Conservation (phyloP, 352 stramenopile genomes). For the Globisporangium yorkense region DNA sequence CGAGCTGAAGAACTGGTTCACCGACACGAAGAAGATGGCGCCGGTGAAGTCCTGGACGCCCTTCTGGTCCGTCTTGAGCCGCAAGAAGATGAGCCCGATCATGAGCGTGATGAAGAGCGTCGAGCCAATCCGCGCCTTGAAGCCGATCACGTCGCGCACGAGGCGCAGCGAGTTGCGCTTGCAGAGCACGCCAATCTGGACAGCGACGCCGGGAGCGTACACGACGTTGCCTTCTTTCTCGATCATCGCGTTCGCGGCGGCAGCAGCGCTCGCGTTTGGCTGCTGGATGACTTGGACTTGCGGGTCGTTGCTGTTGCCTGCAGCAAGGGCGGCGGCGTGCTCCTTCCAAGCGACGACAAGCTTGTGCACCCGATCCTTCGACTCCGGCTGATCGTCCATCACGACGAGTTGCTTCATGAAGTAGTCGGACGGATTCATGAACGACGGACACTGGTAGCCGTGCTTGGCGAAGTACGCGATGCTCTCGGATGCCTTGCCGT, state of each 20-base stretch:
- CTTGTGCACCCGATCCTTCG: slow-evolving; percentile 15
- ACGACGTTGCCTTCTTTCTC: slow-evolving; percentile 11
- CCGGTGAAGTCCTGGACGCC: slow-evolving; percentile 32
- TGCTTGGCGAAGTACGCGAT: slow-evolving; percentile 25
- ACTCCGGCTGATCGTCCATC: slow-evolving; percentile 21
- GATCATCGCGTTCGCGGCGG: background rate
- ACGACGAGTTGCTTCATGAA: slow-evolving; percentile 38
- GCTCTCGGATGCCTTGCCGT: slow-evolving; percentile 30
- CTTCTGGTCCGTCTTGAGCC: slow-evolving; percentile 21
- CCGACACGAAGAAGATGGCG: slow-evolving; percentile 31
- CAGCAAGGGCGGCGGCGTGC: background rate
- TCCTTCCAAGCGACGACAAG: slow-evolving; percentile 17
- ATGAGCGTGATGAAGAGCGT: slow-evolving; percentile 30
- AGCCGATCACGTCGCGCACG: slow-evolving; percentile 25
- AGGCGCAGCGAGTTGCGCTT: slow-evolving; percentile 27
- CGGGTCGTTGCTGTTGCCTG: background rate
- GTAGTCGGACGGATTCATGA: slow-evolving; percentile 39
- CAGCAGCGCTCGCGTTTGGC: background rate
- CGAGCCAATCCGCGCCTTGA: slow-evolving; percentile 24
- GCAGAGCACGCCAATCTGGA: slow-evolving; percentile 20
- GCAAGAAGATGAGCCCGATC: slow-evolving; percentile 28
- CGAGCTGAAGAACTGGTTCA: slow-evolving; percentile 25
- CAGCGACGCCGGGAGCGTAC: slow-evolving; percentile 6
- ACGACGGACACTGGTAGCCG: slow-evolving; percentile 25
- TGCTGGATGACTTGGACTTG: background rate